Evolutionary conservation across 2,329 filamentous ascomycete species (phyloP), one percentile per base, ranked within the genome.

Genomic region (Aphanocladium album): DNA sequence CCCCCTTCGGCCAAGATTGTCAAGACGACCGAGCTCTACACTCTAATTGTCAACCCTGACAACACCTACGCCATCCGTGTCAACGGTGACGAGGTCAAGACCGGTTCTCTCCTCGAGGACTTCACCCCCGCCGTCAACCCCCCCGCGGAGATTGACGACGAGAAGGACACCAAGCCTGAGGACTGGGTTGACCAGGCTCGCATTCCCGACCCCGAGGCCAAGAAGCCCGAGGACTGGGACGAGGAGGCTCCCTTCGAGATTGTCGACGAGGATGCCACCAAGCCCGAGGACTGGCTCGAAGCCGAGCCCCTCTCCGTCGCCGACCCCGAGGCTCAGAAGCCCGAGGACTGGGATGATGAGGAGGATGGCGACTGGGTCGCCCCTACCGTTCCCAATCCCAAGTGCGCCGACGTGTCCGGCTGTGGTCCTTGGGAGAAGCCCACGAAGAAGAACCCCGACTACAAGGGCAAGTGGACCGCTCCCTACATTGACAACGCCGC

Each of bases 321-420:
- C 61, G 95, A 99, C 80, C 95, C 95, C 60, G 92, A 96, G 80
- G 92, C 93, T 56, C 83, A 90, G 81, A 99, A 98, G 89, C 95
- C 95, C 64, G 93, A 96, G 80, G 95, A 98, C 75, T 99, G 95
- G 95, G 93, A 97, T 79, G 93, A 99, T 62, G 95, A 99, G 82
- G 95, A 99, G 81, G 95, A 99, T 76, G 95, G 95, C 76, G 95
- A 99, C 82, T 99, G 93, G 92, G 77, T 96, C 67, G 80, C 93
- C 57, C 95, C 93, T 62, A 92, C 88, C 60, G 86, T 99, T 60
- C 85, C 91, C 74, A 98, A 99, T 87, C 90, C 93, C 77, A 96
- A 96, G 86, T 98, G 95, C 74, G 86, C 88, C 66, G 93, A 98
- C 62, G 90, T 82, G 67, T 93, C 93, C 80, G 95, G 95, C 72